phyloP scores from a whole-genome alignment of 1,139 yeast species.

The Protomyces inundatus region DNA sequence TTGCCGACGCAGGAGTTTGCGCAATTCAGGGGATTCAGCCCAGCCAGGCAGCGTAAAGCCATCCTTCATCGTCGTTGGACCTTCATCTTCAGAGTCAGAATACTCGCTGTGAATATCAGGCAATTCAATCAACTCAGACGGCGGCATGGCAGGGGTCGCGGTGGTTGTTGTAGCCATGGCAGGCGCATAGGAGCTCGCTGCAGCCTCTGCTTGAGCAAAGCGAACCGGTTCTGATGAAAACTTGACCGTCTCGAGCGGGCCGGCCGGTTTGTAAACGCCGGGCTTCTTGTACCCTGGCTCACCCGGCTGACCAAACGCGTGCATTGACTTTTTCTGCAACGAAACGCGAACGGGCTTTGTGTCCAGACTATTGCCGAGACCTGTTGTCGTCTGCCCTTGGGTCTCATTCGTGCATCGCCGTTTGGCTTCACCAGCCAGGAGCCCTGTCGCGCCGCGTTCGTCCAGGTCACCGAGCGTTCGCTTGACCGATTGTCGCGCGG shows the following conservation, averaged over 20 bases:
- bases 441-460: not conserved
- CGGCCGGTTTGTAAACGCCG: constrained; percentile 29
- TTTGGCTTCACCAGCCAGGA: constrained; percentile 22
- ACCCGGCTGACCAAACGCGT: constrained; percentile 9
- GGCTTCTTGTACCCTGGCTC: constrained; percentile 25
- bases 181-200: constrained; percentile 6
- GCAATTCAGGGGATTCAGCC: constrained; percentile 66
- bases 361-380: not conserved
- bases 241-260: constrained; percentile 40
- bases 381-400: constrained; percentile 13
- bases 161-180: constrained; percentile 18
- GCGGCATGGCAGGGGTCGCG: constrained; percentile 14
- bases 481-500: constrained; percentile 25
- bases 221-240: constrained; percentile 39
- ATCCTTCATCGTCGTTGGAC: constrained; percentile 56
- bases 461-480: constrained; percentile 4
- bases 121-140: constrained; percentile 34
- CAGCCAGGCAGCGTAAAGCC: constrained; percentile 56
- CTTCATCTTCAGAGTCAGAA: constrained; percentile 23
- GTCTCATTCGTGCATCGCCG: constrained; percentile 31
- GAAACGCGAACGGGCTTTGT: constrained; percentile 7
- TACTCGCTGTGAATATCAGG: constrained; percentile 47
- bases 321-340: constrained; percentile 21
- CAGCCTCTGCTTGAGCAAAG: constrained; percentile 33
- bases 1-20: constrained; percentile 52